A percentile compares a stretch with the other conserved stretches of the same genome.
phyloP scores from a whole-genome alignment of 1,139 yeast species.

The Diutina pseudorugosa region DNA sequence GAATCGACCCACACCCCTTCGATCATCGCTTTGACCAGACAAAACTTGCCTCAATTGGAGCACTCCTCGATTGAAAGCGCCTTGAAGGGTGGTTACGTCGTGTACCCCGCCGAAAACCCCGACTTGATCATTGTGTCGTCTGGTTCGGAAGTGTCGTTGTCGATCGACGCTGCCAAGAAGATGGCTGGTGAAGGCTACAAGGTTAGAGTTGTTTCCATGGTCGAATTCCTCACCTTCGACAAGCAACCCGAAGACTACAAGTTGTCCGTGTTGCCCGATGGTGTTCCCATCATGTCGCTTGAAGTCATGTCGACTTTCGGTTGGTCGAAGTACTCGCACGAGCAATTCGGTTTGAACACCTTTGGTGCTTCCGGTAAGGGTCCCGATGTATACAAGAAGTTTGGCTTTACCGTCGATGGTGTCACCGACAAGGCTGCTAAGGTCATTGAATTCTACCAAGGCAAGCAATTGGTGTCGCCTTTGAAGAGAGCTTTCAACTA shows the following conservation, averaged over 20 bases:
- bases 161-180: constrained; percentile 65
- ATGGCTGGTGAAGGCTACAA: constrained; percentile 50
- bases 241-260: constrained; percentile 68
- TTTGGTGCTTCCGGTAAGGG: constrained; percentile 98
- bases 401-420: constrained; percentile 91
- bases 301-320: constrained; percentile 91
- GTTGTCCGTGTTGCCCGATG: constrained; percentile 85
- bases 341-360: constrained; percentile 89
- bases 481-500: constrained; percentile 55
- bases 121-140: constrained; percentile 78
- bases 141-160: constrained; percentile 87
- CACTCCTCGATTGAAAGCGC: constrained; percentile 92
- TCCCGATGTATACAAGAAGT: constrained; percentile 66
- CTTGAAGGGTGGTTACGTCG: constrained; percentile 86
- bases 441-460: constrained; percentile 78
- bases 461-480: constrained; percentile 61
- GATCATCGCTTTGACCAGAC: constrained; percentile 89
- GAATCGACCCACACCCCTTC: constrained; percentile 70
- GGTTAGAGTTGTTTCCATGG: constrained; percentile 81
- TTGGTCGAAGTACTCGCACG: constrained; percentile 94
- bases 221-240: constrained; percentile 89
- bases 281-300: constrained; percentile 84
- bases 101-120: constrained; percentile 50
- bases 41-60: constrained; percentile 92
- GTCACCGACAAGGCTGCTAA: constrained; percentile 77